These are phyloP conservation scores for Paecilomyces variotii DNA, from an alignment of 2,329 filamentous ascomycete species.

Conservation along the genomic window DNA sequence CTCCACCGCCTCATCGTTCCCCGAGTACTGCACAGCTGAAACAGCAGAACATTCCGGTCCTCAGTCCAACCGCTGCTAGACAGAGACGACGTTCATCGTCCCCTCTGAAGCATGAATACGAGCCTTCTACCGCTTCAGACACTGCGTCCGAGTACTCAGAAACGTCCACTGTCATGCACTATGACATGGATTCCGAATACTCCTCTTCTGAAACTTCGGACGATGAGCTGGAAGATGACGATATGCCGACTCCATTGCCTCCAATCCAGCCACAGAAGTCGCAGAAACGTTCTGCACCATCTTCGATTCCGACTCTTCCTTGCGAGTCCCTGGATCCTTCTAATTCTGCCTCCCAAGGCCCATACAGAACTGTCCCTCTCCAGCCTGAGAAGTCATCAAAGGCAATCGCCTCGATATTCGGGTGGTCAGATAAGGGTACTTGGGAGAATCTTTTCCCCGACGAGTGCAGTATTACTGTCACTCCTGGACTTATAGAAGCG, in stretches of 20 bases:
- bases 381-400: slow-evolving; percentile 44
- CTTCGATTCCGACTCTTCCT: slow-evolving; percentile 33
- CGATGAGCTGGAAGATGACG: slow-evolving; percentile 48
- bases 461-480: slow-evolving; percentile 56
- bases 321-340: slow-evolving; percentile 65
- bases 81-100: slow-evolving; percentile 71
- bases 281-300: slow-evolving; percentile 33
- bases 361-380: slow-evolving; percentile 48
- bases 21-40: slow-evolving; percentile 42
- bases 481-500: slow-evolving; percentile 57
- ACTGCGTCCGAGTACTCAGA: slow-evolving; percentile 49
- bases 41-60: slow-evolving; percentile 35
- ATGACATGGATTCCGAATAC: slow-evolving; percentile 31
- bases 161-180: slow-evolving; percentile 48
- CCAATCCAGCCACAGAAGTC: slow-evolving; percentile 24
- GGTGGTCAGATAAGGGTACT: slow-evolving; percentile 54
- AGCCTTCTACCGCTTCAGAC: slow-evolving; percentile 67
- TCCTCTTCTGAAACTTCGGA: slow-evolving; percentile 40
- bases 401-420: slow-evolving; percentile 53
- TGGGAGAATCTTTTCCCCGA: slow-evolving; percentile 56
- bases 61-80: slow-evolving; percentile 42
- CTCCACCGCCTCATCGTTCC: slow-evolving; percentile 45
- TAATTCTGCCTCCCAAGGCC: slow-evolving; percentile 71
- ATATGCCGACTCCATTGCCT: slow-evolving; percentile 30
- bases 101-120: slow-evolving; percentile 93